A percentile compares a stretch with the other conserved stretches of the same genome.
These are phyloP conservation scores for Nicotiana undulata DNA, from an alignment of 257 asterid species.

Conservation along the genomic window DNA sequence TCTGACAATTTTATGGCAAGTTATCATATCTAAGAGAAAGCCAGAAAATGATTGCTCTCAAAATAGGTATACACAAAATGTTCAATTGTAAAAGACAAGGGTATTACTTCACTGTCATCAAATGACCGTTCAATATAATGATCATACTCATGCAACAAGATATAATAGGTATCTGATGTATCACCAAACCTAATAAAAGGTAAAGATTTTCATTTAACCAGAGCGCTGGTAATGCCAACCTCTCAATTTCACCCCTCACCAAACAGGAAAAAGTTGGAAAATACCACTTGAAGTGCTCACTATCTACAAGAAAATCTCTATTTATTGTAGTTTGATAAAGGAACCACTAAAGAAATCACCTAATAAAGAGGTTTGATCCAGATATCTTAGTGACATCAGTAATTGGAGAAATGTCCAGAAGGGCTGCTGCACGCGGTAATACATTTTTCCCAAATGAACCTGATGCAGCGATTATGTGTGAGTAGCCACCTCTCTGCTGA, in stretches of 20 bases:
- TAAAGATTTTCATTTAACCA: background rate
- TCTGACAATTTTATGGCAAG: background rate
- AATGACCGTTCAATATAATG: background rate
- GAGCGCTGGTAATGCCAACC: background rate
- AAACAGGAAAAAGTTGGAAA: background rate
- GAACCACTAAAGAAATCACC: constrained; percentile 35
- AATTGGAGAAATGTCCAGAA: constrained; percentile 86
- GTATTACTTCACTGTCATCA: background rate
- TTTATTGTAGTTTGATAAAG: background rate
- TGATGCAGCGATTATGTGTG: constrained; percentile 76
- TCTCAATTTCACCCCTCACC: background rate
- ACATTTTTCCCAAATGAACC: constrained; percentile 92
- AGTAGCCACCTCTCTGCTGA: constrained; percentile 68
- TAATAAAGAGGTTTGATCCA: constrained; percentile 65
- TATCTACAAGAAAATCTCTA: background rate
- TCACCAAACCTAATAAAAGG: background rate
- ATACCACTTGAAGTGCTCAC: background rate
- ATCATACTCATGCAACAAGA: background rate
- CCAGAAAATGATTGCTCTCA: background rate
- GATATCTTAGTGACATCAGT: constrained; percentile 71
- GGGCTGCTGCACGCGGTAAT: constrained; percentile 97
- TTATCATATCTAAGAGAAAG: background rate
- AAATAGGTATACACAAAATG: background rate
- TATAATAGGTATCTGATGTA: background rate
- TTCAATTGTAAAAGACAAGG: background rate